Percentiles rank a stretch among this genome's conserved stretches.
phyloP scores from a whole-genome alignment of 805 yeast species.

The Tanozyma kutaoensis region DNA sequence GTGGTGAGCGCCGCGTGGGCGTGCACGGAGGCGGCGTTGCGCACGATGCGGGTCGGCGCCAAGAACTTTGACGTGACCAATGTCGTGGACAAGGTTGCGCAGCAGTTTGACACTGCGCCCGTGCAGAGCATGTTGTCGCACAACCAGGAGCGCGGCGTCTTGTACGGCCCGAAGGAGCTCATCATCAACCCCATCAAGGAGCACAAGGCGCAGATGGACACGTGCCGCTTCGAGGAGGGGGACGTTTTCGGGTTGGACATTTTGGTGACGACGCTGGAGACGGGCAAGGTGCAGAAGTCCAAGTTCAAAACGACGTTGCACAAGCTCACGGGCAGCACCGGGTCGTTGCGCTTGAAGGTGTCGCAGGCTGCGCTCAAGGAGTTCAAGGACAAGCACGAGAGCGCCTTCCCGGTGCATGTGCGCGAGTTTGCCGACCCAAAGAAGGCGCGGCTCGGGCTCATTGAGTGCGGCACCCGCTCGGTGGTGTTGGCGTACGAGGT shows the following conservation, averaged over 20 bases:
- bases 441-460: slow-evolving; percentile 61
- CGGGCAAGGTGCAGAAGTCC: slow-evolving; percentile 51
- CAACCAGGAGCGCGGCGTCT: slow-evolving; percentile 51
- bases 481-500: slow-evolving; percentile 59
- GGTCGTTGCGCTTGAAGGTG: slow-evolving; percentile 57
- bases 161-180: slow-evolving; percentile 66
- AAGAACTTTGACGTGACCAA: slow-evolving; percentile 67
- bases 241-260: slow-evolving; percentile 72
- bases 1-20: slow-evolving; percentile 59
- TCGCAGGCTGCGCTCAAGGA: slow-evolving; percentile 56
- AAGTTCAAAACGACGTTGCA: slow-evolving; percentile 55
- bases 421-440: slow-evolving; percentile 55
- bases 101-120: slow-evolving; percentile 43
- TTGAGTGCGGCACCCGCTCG: slow-evolving; percentile 57
- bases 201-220: slow-evolving; percentile 50
- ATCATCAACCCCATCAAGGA: slow-evolving; percentile 62
- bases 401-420: slow-evolving; percentile 54
- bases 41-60: slow-evolving; percentile 52
- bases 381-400: slow-evolving; percentile 49
- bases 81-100: slow-evolving; percentile 48
- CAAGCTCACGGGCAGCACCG: slow-evolving; percentile 58
- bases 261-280: slow-evolving; percentile 47
- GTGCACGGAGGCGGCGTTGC: slow-evolving; percentile 70
- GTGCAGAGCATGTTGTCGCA: slow-evolving; percentile 70
- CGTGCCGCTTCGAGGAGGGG: slow-evolving; percentile 55